Conservation (phyloP, 495 filamentous ascomycete species). For the Tuber magnatum region DNA sequence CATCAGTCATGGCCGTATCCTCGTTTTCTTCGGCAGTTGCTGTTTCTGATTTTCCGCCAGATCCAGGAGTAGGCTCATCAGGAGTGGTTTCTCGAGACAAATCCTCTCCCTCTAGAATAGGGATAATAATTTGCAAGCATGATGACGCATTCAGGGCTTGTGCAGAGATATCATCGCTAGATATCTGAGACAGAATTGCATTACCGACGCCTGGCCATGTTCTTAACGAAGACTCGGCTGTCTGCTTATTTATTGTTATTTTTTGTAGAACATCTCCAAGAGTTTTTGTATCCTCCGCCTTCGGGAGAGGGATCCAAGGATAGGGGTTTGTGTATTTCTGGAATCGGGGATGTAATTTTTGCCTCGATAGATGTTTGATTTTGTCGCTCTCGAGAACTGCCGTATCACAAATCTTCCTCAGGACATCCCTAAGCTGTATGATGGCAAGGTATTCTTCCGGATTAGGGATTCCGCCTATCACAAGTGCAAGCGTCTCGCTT, state of each 20-base stretch:
- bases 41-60: conserved; percentile 14
- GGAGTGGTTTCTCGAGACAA: conserved; percentile 36
- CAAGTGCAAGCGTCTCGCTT: conserved; percentile 65
- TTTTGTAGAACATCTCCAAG: conserved; percentile 28
- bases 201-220: conserved; percentile 54
- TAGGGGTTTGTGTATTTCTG: conserved; percentile 66
- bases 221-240: conserved; percentile 25
- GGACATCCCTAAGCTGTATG: conserved; percentile 63
- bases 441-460: conserved; percentile 73
- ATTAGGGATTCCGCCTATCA: conserved; percentile 34
- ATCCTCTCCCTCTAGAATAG: conserved; percentile 30
- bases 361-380: conserved; percentile 57
- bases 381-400: conserved; percentile 61
- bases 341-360: conserved; percentile 56
- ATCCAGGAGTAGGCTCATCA: conserved; percentile 21
- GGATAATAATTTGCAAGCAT: conserved; percentile 43
- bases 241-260: conserved; percentile 41
- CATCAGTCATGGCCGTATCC: conserved; percentile 39
- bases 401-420: conserved; percentile 63
- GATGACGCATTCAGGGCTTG: conserved; percentile 44
- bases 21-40: conserved; percentile 36
- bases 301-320: conserved; percentile 61
- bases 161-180: conserved; percentile 39
- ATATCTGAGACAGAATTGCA: conserved; percentile 50
- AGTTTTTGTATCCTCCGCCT: conserved; percentile 29